Evolutionary conservation across 345 rosid species (phyloP).

Genomic region (Eucalyptus tenuipes): DNA sequence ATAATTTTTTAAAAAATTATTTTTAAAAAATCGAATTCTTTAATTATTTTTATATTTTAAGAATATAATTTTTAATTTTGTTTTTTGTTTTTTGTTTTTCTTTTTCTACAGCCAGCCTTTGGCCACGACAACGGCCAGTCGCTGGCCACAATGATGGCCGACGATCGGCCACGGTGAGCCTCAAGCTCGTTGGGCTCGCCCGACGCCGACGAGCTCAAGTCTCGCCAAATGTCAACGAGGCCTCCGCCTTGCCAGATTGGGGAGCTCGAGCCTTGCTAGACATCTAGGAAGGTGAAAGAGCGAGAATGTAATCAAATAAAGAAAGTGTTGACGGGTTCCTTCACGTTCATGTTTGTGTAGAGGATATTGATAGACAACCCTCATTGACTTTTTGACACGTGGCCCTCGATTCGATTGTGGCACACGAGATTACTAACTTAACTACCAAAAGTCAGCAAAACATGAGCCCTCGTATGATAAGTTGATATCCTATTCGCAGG

Average conservation of each 20-base stretch:
- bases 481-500: background rate
- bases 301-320: background rate
- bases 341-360: background rate
- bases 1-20: too few species aligned
- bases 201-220: rapidly evolving
- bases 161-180: rapidly evolving
- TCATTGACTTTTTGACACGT: background rate
- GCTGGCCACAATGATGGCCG: rapidly evolving
- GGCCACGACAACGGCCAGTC: rapidly evolving
- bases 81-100: rapidly evolving
- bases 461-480: background rate
- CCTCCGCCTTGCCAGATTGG: rapidly evolving
- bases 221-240: rapidly evolving
- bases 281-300: background rate
- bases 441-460: background rate
- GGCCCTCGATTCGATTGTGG: background rate
- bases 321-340: background rate
- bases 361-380: background rate
- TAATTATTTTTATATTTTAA: too few species aligned
- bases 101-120: rapidly evolving
- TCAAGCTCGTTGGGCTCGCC: rapidly evolving
- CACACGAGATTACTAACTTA: background rate
- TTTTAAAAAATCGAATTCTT: too few species aligned
- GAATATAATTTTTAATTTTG: too few species aligned
- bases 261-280: rapidly evolving